Evolutionary conservation across 2,329 filamentous ascomycete genomes (phyloP).

Genomic region (Colletotrichum zoysiae): DNA sequence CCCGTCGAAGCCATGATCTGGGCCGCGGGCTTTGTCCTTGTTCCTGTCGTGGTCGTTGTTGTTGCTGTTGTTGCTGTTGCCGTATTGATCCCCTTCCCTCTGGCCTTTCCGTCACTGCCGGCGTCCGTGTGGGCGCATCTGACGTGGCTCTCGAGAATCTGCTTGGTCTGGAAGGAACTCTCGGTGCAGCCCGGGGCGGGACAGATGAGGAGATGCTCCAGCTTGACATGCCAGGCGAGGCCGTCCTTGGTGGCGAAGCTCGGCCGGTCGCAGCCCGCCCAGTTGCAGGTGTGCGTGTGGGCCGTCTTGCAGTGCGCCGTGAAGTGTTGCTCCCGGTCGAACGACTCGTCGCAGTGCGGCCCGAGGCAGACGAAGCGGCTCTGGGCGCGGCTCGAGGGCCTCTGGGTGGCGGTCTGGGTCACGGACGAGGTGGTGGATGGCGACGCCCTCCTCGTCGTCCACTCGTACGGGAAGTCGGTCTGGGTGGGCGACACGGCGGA

Average conservation of each 20-base stretch:
- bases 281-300: slow-evolving; percentile 55
- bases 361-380: slow-evolving; percentile 47
- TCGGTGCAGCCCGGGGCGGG: slow-evolving; percentile 55
- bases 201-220: slow-evolving; percentile 58
- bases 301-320: slow-evolving; percentile 45
- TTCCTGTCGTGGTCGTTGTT: slow-evolving; percentile 40
- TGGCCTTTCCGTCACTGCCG: slow-evolving; percentile 20
- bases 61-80: slow-evolving; percentile 42
- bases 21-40: slow-evolving; percentile 11
- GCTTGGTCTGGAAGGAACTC: slow-evolving; percentile 50
- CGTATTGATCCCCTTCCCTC: slow-evolving; percentile 41
- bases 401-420: slow-evolving; percentile 26
- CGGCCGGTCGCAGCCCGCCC: slow-evolving; percentile 53
- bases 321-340: slow-evolving; percentile 45
- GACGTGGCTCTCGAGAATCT: slow-evolving; percentile 55
- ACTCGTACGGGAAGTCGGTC: slow-evolving; percentile 47
- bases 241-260: slow-evolving; percentile 54
- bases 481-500: slow-evolving; percentile 49
- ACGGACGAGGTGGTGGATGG: slow-evolving; percentile 46
- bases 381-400: slow-evolving; percentile 28
- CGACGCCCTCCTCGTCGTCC: slow-evolving; percentile 35
- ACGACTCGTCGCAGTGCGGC: slow-evolving; percentile 46
- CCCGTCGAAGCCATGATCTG: background rate
- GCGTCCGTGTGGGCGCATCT: slow-evolving; percentile 51
- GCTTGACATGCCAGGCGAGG: slow-evolving; percentile 59